phyloP scores from a whole-genome alignment of 192 early-diverging fungal species.

The Funneliformis mosseae region DNA sequence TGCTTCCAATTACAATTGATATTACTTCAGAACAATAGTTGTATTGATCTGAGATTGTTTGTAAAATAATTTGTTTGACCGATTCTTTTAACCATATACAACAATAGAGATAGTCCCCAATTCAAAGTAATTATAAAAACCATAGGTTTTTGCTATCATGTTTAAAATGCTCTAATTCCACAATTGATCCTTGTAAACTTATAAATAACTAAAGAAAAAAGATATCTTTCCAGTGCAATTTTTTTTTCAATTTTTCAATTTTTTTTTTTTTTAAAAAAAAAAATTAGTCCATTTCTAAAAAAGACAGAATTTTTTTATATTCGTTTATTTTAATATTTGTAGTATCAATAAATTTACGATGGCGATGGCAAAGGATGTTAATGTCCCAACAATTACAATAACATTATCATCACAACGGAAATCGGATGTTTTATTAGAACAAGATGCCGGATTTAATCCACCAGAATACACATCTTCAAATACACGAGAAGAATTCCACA shows the following conservation, averaged over 20 bases:
- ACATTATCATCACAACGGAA: slow-evolving; percentile 22
- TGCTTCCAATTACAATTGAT: background rate
- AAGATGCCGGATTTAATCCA: background rate
- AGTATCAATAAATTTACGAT: background rate
- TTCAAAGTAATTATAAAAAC: background rate
- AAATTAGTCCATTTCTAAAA: background rate
- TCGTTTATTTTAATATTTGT: background rate
- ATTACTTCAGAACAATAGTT: background rate
- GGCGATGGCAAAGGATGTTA: too few species aligned
- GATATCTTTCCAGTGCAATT: background rate
- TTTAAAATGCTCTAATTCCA: slow-evolving; percentile 1
- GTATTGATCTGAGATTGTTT: background rate
- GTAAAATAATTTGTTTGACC: background rate
- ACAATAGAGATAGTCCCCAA: too few species aligned
- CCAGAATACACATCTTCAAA: background rate
- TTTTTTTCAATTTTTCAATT: background rate
- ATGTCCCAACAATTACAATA: background rate
- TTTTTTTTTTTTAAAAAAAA: background rate
- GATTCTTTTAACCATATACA: background rate
- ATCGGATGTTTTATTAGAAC: background rate
- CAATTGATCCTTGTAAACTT: slow-evolving; percentile 6
- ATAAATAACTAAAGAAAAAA: background rate
- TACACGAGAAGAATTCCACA: background rate
- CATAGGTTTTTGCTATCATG: background rate
- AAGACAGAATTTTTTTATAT: background rate